Evolutionary conservation across 2,329 filamentous ascomycete species (phyloP), one percentile per base, ranked within the genome.

Genomic region (Verticillium nubilum): DNA sequence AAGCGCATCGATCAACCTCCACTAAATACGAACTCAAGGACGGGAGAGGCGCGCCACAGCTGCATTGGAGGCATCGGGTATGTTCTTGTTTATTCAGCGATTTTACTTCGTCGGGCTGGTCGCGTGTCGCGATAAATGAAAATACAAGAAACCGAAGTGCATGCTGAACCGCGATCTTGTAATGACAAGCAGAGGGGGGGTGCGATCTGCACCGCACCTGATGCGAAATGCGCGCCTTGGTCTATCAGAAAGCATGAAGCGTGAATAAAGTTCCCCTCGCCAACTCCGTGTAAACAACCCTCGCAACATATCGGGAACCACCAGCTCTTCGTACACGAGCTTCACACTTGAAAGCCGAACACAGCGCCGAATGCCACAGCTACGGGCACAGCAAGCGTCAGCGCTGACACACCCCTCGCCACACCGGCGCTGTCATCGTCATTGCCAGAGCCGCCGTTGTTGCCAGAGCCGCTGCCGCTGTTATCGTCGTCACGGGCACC

Each of bases 401-500:
- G 29, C 5, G 33, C 28, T 26, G 59, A 52, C 13, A 58, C 17
- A 17, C 54, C 28, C 1, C 58, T 15, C 13, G 25, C 31, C 17
- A 26, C 42, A 0, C 58, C 59, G 17, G 59, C 59, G 19, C 59
- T 54, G 29, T 62, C 28, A 6, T 59, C 56, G 17, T 52, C 31
- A 15, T 56, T 35, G 42, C 42, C 25, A 13, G 42, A 50, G 0
- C 54, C 31, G 23, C n/a, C 50, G 13, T 42, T 53, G 0, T 58
- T 54, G 23, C 53, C 54, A 10, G 60, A 47, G 29, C 60, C 28
- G 7, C 56, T 56, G n/a, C 42, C 28, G 37, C 28, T 31, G 42
- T 26, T 33, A 50, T 50, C 57, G 19, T 54, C 50, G 31, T 52
- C 47, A n/a, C 55, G 55, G 23, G 19, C 33, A 23, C 58, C 58